Base-by-base conservation (phyloP, 192 early-diverging fungal species). In the Pilaira anomala region DNA sequence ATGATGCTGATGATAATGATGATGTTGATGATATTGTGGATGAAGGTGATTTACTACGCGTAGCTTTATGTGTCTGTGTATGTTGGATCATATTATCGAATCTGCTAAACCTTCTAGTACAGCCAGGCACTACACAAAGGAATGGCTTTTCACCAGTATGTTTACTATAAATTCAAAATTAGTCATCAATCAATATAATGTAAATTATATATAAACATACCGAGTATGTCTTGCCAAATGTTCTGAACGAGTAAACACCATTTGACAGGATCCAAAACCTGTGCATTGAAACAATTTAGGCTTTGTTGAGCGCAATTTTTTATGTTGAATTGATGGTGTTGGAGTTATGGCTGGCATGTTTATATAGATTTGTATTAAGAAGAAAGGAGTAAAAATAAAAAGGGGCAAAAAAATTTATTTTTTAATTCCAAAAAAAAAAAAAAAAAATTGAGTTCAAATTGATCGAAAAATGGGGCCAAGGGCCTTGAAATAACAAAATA, bases 71-170 rank as follows among this genome's bases (percentile, higher is more conserved):
- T 44, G 85, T 90, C 42, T 87, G 86, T 9, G 85, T 86, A 56
- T 90, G 88, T 71, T 90, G 88, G 72, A 87, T 84, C 88, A 90
- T 90, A 61, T 90, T 90, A 66, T 90, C 88, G 52, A 88, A 88
- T 7, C 88, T 85, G 72, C 86, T 88, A 42, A 90, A 90, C 57
- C 78, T 79, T 50, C 84, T 76, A 62, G 73, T 72, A 64, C 88
- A 90, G 16, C 75, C 80, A 44, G 84, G 83, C 12, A 85, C 77
- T 9, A 87, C 72, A 52, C 88, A 90, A 53, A 80, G 75, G 76
- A 88, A 90, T 1, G 88, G 88, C 80, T 90, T 83, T 75, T 75
- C 67, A 30, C 67, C 73, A 13, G 73, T 75, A 30, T 75, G 67
- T 58, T 70, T 75, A 25, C 56, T 61, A 61, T 52, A n/a, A 14